These are phyloP conservation scores for Podila minutissima DNA, from an alignment of 192 early-diverging fungal genomes.

Conservation along the genomic window DNA sequence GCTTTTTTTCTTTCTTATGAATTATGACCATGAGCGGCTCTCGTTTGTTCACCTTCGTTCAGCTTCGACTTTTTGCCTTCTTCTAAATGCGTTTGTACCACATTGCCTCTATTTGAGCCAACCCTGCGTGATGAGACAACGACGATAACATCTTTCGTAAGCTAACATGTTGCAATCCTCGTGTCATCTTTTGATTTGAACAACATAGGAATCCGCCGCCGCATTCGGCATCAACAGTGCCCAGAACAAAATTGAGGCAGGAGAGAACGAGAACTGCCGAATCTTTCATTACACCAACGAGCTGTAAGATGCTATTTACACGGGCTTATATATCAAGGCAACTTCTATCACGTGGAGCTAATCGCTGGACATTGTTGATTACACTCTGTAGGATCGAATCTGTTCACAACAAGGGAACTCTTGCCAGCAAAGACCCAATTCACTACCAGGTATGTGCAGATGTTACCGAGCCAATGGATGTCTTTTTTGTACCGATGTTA, in stretches of 20 bases:
- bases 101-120: background rate
- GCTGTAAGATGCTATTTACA: slow-evolving; percentile 27
- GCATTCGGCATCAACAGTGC: slow-evolving; percentile 80
- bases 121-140: background rate
- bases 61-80: background rate
- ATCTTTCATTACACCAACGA: slow-evolving; percentile 69
- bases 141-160: background rate
- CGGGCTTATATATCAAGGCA: background rate
- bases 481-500: background rate
- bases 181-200: background rate
- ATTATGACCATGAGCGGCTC: background rate
- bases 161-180: background rate
- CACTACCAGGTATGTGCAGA: slow-evolving; percentile 62
- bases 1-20: background rate
- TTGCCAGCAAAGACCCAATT: slow-evolving; percentile 60
- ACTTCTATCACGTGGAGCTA: no score
- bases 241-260: slow-evolving; percentile 67
- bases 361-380: no score
- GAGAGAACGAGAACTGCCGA: slow-evolving; percentile 83
- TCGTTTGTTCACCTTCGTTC: background rate
- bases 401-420: slow-evolving; percentile 52
- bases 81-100: background rate
- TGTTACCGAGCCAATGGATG: background rate
- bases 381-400: slow-evolving; percentile 43
- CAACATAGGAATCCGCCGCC: slow-evolving; percentile 62